Conservation (phyloP, 2,329 filamentous ascomycete species). For the Fusarium dimerum region DNA sequence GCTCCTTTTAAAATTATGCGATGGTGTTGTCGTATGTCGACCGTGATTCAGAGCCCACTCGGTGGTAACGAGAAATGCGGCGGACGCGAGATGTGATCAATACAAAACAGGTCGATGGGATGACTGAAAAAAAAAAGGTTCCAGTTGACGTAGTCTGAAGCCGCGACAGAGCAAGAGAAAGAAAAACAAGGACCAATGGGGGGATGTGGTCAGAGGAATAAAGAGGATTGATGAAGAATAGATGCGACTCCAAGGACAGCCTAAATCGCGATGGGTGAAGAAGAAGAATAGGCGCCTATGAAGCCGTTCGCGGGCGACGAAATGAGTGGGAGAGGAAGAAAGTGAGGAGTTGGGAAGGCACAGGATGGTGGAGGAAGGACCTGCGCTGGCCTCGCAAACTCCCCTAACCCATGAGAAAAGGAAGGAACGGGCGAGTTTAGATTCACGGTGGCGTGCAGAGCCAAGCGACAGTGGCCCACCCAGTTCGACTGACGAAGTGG, state of each 20-base stretch:
- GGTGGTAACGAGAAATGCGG: conserved; percentile 2
- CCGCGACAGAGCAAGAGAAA: conserved; percentile 7
- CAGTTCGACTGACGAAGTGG: conserved; percentile 23
- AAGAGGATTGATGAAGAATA: conserved; percentile 10
- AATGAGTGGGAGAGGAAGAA: conserved; percentile 39
- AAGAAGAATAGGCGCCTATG: conserved; percentile 25
- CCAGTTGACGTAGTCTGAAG: conserved; percentile 10
- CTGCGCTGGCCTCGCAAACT: conserved; percentile 43
- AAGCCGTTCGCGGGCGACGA: conserved; percentile 34
- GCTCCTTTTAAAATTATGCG: conserved; percentile 7
- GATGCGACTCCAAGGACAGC: conserved; percentile 9
- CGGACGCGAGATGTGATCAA: conserved; percentile 15
- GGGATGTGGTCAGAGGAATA: conserved; percentile 5
- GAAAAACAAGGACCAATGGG: conserved; percentile 17
- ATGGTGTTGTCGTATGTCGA: conserved; percentile 3
- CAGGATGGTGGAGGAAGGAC: conserved; percentile 42
- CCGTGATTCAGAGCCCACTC: conserved; percentile 18
- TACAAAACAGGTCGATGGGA: conserved; percentile 9
- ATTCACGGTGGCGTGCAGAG: conserved; percentile 29
- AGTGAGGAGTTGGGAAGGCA: conserved; percentile 41
- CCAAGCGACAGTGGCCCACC: conserved; percentile 28
- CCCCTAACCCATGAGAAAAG: conserved; percentile 45
- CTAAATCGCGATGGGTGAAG: conserved; percentile 17
- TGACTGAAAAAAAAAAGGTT: conserved; percentile 12
- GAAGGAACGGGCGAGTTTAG: conserved; percentile 38